These are phyloP conservation scores for Musa itinerans DNA, from an alignment of 176 grass and related monocot genomes.

Conservation along the genomic window DNA sequence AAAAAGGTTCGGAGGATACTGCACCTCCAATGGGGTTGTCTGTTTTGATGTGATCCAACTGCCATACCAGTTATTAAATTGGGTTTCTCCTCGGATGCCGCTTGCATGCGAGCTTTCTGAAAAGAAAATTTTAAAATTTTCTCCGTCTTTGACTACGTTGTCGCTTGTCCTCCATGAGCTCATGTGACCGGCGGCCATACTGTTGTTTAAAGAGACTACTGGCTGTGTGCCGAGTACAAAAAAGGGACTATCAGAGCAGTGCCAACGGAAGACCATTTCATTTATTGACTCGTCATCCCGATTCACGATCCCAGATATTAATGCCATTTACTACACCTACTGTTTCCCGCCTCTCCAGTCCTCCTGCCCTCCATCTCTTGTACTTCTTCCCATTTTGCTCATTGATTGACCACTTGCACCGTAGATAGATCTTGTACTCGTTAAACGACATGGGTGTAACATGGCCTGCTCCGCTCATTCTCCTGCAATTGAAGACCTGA, in stretches of 20 bases:
- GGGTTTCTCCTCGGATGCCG: not conserved
- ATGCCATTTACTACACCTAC: not conserved
- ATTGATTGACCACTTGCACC: not conserved
- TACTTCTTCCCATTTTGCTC: not conserved
- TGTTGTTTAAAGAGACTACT: too few relatives aligned
- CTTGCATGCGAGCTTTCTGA: not conserved
- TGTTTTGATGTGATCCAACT: not conserved
- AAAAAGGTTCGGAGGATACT: not conserved
- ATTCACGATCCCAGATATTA: not conserved
- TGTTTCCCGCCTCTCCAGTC: not conserved
- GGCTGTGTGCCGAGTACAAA: too few relatives aligned
- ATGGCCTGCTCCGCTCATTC: not conserved
- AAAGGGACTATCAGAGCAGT: too few relatives aligned
- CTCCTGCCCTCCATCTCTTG: not conserved
- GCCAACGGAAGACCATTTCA: not conserved
- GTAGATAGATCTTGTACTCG: not conserved
- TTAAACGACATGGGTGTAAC: not conserved
- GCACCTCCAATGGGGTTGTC: not conserved
- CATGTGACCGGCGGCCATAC: too few relatives aligned
- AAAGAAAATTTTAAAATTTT: not conserved
- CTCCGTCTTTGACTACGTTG: too few relatives aligned
- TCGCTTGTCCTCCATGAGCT: too few relatives aligned
- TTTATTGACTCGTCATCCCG: conserved; percentile 1
- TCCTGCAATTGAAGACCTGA: not conserved
- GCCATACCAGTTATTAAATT: not conserved